These are phyloP conservation scores for Polyporus tsugae DNA, from an alignment of 1,284 basidiomycete genomes.

Conservation along the genomic window DNA sequence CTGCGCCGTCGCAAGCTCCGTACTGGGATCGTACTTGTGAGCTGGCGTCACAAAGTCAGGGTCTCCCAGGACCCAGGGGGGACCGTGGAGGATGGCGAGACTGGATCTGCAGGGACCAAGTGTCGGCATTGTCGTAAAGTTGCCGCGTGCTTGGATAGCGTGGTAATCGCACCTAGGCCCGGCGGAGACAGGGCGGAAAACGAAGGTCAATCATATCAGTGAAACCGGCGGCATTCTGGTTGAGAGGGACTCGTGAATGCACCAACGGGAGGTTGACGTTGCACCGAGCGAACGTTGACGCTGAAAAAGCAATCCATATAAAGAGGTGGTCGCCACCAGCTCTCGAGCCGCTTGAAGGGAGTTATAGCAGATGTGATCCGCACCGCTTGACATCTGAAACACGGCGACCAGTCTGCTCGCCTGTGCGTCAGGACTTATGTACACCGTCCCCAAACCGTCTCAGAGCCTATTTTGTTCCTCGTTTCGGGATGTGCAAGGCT, in stretches of 20 bases:
- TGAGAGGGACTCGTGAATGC: background rate
- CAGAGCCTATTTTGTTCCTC: background rate
- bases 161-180: conserved; percentile 10
- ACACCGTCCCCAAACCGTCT: background rate
- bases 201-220: conserved; percentile 17
- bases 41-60: background rate
- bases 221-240: background rate
- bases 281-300: background rate
- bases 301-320: background rate
- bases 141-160: conserved; percentile 15
- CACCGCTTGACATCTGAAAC: conserved; percentile 29
- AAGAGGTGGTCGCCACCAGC: conserved; percentile 12
- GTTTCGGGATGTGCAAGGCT: conserved; percentile 18
- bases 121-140: conserved; percentile 17
- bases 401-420: conserved; percentile 16
- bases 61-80: background rate
- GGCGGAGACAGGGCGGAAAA: conserved; percentile 33
- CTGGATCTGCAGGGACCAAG: conserved; percentile 1
- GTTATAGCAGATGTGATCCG: background rate
- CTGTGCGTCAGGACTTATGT: background rate
- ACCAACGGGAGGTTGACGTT: background rate
- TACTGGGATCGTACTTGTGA: background rate
- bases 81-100: background rate
- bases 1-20: background rate
- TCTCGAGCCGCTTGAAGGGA: background rate